Base-by-base conservation (phyloP, 2,329 filamentous ascomycete genomes). In the Aspergillus fumigatus region DNA sequence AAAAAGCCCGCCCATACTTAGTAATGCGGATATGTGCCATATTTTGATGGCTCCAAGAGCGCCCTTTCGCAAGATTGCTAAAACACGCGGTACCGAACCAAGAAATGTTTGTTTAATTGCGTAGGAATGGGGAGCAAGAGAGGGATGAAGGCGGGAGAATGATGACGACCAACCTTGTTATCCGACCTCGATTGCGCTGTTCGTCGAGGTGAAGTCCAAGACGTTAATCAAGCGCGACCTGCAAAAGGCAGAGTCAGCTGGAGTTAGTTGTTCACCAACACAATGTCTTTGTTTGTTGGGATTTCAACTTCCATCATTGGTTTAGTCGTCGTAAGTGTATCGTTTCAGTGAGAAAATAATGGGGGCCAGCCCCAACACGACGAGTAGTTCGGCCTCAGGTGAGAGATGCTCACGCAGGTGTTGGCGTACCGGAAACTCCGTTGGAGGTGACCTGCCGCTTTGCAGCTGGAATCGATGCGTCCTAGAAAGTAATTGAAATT, bases 121-220 rank as follows among this genome's bases (percentile, higher is more conserved):
- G 48, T 43, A 21, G 41, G 35, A 48, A 48, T 48, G 48, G 23
- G 45, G 35, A 49, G 52, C 45, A 51, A 53, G 32, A 52, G 49
- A 57, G 40, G 50, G 59, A 60, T 56, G 40, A 58, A 58, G 59
- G 61, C 57, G 63, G 60, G 51, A 56, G 56, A 55, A 61, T 58
- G 63, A 60, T 7, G 32, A 56, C 61, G 66, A 74, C 71, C 67
- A 71, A 74, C 71, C 71, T 74, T 69, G 65, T 67, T 65, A 63
- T 67, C 58, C 58, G 53, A 62, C 66, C 57, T 57, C 54, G 55
- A 52, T 53, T 54, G 59, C 41, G 43, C 61, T 52, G 57, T 56
- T 63, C 62, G 56, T 57, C 56, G 53, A 49, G 52, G 32, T 17
- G 4, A 3, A 38, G 32, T 17, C 32, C 14, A 38, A 17, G 32